These are phyloP conservation scores for Dittrichia graveolens DNA, from an alignment of 129 eudicot genomes.

Conservation along the genomic window DNA sequence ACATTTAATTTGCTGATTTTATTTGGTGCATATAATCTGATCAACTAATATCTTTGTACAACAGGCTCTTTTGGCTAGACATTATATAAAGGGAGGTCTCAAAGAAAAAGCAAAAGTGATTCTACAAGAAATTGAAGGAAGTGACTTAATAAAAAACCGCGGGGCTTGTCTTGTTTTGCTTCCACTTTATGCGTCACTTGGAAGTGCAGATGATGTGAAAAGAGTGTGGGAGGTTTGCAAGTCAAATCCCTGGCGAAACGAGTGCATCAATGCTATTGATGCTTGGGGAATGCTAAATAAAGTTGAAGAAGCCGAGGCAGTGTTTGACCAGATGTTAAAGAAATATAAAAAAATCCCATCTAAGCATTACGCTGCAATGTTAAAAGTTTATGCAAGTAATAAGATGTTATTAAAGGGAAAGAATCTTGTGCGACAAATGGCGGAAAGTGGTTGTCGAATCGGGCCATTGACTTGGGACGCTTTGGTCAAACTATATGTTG, in stretches of 20 bases:
- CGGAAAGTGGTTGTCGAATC: constrained; percentile 52
- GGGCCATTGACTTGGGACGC: constrained; percentile 81
- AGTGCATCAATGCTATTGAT: constrained; percentile 55
- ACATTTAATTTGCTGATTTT: not conserved
- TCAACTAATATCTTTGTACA: constrained; percentile 6
- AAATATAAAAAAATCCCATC: constrained; percentile 40
- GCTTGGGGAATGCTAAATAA: constrained; percentile 78
- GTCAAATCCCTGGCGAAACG: constrained; percentile 40
- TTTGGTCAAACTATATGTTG: constrained; percentile 63
- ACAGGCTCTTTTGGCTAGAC: constrained; percentile 45
- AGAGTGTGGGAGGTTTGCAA: constrained; percentile 70
- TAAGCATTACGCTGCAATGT: constrained; percentile 43
- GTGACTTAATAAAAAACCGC: constrained; percentile 42
- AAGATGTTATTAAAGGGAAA: constrained; percentile 75
- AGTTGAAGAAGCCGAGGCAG: constrained; percentile 73
- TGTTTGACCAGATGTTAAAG: constrained; percentile 48
- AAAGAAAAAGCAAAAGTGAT: constrained; percentile 68
- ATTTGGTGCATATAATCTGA: constrained; percentile 4
- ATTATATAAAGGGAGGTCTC: constrained; percentile 52
- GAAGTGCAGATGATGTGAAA: constrained; percentile 57
- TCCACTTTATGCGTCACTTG: constrained; percentile 64
- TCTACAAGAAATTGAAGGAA: constrained; percentile 72
- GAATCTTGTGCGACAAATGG: constrained; percentile 72
- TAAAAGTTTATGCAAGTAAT: constrained; percentile 62
- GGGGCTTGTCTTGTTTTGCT: constrained; percentile 48